phyloP scores from a whole-genome alignment of 1,284 basidiomycete species.

The Ustilago loliicola region DNA sequence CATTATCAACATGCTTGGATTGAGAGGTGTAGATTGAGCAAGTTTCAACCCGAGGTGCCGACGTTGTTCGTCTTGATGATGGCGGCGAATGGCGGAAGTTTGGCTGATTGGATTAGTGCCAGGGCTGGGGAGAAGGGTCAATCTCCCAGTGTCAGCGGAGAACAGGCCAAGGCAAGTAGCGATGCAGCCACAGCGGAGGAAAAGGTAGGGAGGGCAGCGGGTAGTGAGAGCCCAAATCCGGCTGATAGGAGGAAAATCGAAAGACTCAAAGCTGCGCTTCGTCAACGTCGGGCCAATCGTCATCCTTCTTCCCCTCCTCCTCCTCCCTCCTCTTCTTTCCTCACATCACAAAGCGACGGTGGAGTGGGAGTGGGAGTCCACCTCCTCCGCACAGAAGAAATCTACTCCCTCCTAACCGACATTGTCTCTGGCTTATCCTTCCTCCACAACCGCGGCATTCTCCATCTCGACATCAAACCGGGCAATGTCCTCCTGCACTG shows the following conservation, averaged over 20 bases:
- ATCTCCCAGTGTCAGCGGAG: too few species aligned
- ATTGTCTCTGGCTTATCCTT: slow-evolving; percentile 64
- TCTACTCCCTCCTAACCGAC: slow-evolving; percentile 59
- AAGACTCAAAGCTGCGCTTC: slow-evolving; percentile 50
- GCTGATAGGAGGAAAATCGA: slow-evolving; percentile 35
- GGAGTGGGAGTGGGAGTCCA: slow-evolving; percentile 48
- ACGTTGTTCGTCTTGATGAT: slow-evolving; percentile 68
- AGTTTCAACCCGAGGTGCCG: slow-evolving; percentile 63
- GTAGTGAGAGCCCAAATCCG: background rate
- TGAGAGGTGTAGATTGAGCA: slow-evolving; percentile 73
- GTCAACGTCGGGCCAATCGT: slow-evolving; percentile 42
- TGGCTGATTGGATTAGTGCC: slow-evolving; percentile 66
- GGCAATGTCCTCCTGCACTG: slow-evolving; percentile 92
- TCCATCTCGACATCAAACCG: slow-evolving; percentile 92
- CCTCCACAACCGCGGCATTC: slow-evolving; percentile 71
- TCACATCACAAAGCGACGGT: background rate
- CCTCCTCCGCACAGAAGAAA: slow-evolving; percentile 64
- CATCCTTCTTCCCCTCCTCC: background rate
- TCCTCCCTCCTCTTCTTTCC: background rate
- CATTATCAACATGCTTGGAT: slow-evolving; percentile 97
- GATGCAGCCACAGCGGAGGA: background rate
- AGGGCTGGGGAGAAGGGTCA: slow-evolving; percentile 33
- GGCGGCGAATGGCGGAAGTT: slow-evolving; percentile 68
- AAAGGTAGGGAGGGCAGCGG: background rate
- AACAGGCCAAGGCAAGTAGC: background rate